Conservation (phyloP, 352 stramenopile species). For the Globisporangium sylvaticum region DNA sequence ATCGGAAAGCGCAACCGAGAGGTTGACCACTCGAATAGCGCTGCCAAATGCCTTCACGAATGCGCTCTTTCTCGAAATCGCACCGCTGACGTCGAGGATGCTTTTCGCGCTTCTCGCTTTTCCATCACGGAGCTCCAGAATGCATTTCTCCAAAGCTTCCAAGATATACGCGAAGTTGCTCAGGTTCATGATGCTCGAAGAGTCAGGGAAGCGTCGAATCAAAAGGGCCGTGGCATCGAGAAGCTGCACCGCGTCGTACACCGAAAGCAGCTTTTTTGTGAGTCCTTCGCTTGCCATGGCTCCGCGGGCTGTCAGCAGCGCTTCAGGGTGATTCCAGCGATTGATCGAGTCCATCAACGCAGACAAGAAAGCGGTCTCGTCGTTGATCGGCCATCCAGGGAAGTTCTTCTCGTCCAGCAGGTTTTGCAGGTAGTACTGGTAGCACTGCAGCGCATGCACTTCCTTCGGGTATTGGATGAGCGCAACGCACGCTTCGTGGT, state of each 20-base stretch:
- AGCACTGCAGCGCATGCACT: slow-evolving; percentile 82
- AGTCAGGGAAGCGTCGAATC: slow-evolving; percentile 70
- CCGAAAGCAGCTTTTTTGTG: slow-evolving; percentile 58
- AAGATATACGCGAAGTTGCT: slow-evolving; percentile 67
- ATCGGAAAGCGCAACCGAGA: slow-evolving; percentile 67
- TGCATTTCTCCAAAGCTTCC: slow-evolving; percentile 77
- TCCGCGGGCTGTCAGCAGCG: slow-evolving; percentile 34
- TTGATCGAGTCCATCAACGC: slow-evolving; percentile 74
- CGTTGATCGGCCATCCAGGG: slow-evolving; percentile 87
- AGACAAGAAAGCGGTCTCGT: slow-evolving; percentile 68
- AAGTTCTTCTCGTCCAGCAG: slow-evolving; percentile 82
- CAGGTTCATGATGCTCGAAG: slow-evolving; percentile 52
- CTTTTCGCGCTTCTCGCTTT: slow-evolving; percentile 31
- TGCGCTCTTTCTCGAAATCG: slow-evolving; percentile 51
- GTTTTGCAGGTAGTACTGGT: slow-evolving; percentile 88
- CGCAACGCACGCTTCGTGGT: slow-evolving; percentile 76
- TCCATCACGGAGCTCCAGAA: slow-evolving; percentile 64
- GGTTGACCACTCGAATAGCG: slow-evolving; percentile 73
- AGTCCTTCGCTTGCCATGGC: slow-evolving; percentile 36
- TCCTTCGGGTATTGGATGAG: slow-evolving; percentile 81
- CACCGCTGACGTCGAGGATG: slow-evolving; percentile 51
- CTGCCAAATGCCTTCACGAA: slow-evolving; percentile 71
- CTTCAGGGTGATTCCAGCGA: slow-evolving; percentile 69
- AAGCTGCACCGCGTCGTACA: slow-evolving; percentile 71
- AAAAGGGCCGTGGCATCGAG: slow-evolving; percentile 67